Evolutionary conservation across 257 asterid genomes (phyloP).

Genomic region (Solanum chaucha): DNA sequence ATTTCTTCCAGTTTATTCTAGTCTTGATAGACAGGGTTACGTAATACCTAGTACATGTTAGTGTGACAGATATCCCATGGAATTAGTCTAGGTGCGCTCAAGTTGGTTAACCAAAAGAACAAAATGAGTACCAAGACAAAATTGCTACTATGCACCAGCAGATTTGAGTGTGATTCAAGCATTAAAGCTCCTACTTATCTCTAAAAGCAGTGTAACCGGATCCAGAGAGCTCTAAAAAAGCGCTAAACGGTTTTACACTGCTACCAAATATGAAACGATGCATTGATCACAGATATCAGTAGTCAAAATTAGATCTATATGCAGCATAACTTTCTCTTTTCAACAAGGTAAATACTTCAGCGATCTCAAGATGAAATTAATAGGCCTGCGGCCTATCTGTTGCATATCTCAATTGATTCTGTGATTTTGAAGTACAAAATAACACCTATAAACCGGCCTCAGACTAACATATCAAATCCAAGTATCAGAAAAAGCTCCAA

Average conservation of each 20-base stretch:
- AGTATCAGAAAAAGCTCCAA: not conserved
- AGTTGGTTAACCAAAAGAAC: not conserved
- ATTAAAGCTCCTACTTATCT: no score
- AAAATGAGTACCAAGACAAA: not conserved
- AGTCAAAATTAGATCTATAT: no score
- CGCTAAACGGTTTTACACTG: no score
- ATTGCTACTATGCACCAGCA: not conserved
- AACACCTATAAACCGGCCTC: no score
- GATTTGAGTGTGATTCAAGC: not conserved
- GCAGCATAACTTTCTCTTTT: no score
- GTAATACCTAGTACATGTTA: not conserved
- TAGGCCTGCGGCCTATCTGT: no score
- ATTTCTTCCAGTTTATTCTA: not conserved
- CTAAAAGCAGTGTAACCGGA: no score
- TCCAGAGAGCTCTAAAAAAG: no score
- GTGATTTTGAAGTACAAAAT: not conserved
- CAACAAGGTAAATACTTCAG: no score
- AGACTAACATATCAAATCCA: not conserved
- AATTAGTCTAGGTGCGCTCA: not conserved
- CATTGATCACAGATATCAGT: no score
- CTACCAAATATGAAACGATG: no score
- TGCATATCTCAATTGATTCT: not conserved
- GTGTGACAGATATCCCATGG: not conserved
- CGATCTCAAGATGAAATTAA: no score
- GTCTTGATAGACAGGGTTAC: not conserved